phyloP scores from a whole-genome alignment of 768 basidiomycete genomes.

The Hysterangium stoloniferum region DNA sequence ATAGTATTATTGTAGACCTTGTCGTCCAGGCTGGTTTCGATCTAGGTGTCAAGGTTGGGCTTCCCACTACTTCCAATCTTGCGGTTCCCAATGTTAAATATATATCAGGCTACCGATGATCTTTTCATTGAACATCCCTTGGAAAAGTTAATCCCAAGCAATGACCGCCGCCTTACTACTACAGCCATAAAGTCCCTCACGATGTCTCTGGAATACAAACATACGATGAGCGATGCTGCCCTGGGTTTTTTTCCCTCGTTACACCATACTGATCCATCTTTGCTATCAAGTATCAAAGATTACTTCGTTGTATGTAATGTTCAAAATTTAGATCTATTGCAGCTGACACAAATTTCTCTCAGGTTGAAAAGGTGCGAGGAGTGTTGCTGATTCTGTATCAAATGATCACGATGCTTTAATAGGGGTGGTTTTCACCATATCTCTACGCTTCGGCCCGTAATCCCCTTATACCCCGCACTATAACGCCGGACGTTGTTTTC shows the following conservation, averaged over 20 bases:
- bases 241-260: slow-evolving; percentile 57
- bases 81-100: neutral
- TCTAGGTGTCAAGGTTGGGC: slow-evolving; percentile 32
- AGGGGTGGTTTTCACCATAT: slow-evolving; percentile 65
- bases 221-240: slow-evolving; percentile 49
- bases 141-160: slow-evolving; percentile 41
- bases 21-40: slow-evolving; percentile 49
- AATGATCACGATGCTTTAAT: slow-evolving; percentile 26
- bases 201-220: slow-evolving; percentile 55
- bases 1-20: slow-evolving; percentile 51
- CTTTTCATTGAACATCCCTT: slow-evolving; percentile 42
- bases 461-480: slow-evolving; percentile 51
- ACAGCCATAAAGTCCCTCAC: slow-evolving; percentile 48
- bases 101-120: slow-evolving; percentile 34
- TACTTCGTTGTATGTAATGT: slow-evolving; percentile 40
- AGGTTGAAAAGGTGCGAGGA: slow-evolving; percentile 1
- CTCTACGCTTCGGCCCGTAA: slow-evolving; percentile 52
- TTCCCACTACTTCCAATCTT: too few species aligned
- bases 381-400: neutral
- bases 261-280: slow-evolving; percentile 48
- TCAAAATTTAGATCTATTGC: neutral
- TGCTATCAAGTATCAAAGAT: slow-evolving; percentile 54
- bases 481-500: slow-evolving; percentile 60
- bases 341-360: neutral
- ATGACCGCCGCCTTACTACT: slow-evolving; percentile 47